Base-by-base conservation (phyloP, 257 asterid genomes). In the Scutellaria minor region DNA sequence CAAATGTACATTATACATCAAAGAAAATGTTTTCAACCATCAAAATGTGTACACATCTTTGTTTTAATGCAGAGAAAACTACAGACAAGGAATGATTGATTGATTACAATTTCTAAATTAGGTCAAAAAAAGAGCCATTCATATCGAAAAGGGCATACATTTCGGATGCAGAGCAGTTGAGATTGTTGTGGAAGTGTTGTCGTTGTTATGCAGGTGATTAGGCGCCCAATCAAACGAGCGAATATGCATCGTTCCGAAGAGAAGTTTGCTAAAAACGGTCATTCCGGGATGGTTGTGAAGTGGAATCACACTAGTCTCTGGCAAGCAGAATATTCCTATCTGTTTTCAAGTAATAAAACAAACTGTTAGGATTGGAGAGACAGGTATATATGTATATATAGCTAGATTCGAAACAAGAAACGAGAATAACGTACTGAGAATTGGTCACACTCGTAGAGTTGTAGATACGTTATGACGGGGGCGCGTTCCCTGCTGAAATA, bases 281-380 rank as follows among this genome's bases (percentile, higher is more conserved):
- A 93, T 93, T 45, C 88, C 97, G 4, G 98, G 98, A 79, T 93
- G 98, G 86, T 90, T 84, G 41, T 93, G 98, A 24, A 93, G 93
- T 2, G 98, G 98, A 54, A 93, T 93, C 58, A 93, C 96, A 60
- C 91, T 86, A 14, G 78, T 79, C 35, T 96, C 96, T 0, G 98
- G 98, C 87, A 93, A 83, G 81, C 98, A 93, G 79, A 93, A 93
- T 65, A 93, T 86, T 47, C 96, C 97, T 77, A 93, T 90, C 98
- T 93, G 86, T 48, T 67, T 12, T 20, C 60, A 62, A 18, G 65
- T 6, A 41, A 18, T 6, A 6, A 18, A 15, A 48, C 13, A 12
- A 13, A 15, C 1, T 15, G 27, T 18, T 4, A 7, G 22, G 9
- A 50, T 20, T 50, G 6, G 55, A 64, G 12, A 13, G 52, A 66